Evolutionary conservation across 768 basidiomycete species (phyloP).

Genomic region (Pleurotus salmoneostramineus): DNA sequence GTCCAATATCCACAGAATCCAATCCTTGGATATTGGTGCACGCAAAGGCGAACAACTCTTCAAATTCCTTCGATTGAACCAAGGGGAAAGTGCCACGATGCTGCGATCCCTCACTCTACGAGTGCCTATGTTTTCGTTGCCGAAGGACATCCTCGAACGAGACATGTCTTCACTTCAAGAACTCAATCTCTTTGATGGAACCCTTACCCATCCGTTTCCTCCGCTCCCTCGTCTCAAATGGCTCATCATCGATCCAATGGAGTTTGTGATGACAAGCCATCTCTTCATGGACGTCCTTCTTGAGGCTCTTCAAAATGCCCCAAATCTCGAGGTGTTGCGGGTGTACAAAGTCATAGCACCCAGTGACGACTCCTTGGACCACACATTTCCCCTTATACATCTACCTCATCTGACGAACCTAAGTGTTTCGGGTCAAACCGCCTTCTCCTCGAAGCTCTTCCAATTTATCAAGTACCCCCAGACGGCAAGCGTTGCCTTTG

Average conservation of each 20-base stretch:
- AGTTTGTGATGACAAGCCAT: no score
- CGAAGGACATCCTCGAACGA: not conserved
- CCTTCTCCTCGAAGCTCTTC: not conserved
- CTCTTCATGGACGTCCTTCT: no score
- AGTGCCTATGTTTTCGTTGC: not conserved
- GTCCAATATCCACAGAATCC: not conserved
- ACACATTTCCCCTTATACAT: not conserved
- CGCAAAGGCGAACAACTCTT: not conserved
- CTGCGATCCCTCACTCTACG: not conserved
- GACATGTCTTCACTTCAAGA: not conserved
- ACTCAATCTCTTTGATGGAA: not conserved
- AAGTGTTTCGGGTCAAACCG: not conserved
- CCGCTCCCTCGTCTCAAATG: not conserved
- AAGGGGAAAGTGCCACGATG: not conserved
- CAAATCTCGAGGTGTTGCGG: no score
- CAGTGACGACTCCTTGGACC: not conserved
- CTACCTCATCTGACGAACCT: not conserved
- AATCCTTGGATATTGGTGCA: not conserved
- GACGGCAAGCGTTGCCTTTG: not conserved
- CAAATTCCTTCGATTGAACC: not conserved
- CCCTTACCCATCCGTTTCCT: not conserved
- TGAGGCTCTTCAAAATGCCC: no score
- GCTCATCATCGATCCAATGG: not conserved
- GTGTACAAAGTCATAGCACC: no score
- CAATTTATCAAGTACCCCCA: not conserved